phyloP scores from a whole-genome alignment of 495 filamentous ascomycete genomes.

The Penicillium egyptiacum region DNA sequence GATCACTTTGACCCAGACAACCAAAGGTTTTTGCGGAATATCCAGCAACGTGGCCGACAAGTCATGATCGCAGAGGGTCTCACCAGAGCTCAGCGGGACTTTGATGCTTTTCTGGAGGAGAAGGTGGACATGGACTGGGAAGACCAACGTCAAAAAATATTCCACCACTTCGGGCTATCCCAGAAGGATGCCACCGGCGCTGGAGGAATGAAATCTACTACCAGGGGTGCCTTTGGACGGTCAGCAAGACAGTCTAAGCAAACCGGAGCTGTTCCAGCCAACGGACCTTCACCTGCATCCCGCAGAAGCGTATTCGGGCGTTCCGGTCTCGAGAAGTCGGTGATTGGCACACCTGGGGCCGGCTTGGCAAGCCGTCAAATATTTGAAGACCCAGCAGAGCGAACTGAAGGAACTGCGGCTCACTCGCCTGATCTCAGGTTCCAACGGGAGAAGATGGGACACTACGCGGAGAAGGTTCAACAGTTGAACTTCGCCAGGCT shows the following conservation, averaged over 20 bases:
- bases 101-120: conserved; percentile 89
- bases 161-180: conserved; percentile 91
- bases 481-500: conserved; percentile 71
- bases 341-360: conserved; percentile 73
- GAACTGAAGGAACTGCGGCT: conserved; percentile 39
- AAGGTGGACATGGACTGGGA: conserved; percentile 96
- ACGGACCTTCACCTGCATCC: conserved; percentile 37
- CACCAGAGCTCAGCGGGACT: conserved; percentile 81
- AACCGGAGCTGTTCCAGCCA: conserved; percentile 24
- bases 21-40: conserved; percentile 74
- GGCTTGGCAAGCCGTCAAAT: conserved; percentile 53
- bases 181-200: conserved; percentile 53
- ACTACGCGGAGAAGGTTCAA: conserved; percentile 73
- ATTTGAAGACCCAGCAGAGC: conserved; percentile 68
- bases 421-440: conserved; percentile 66
- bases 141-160: conserved; percentile 83
- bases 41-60: conserved; percentile 86
- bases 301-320: conserved; percentile 69
- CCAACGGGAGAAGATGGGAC: conserved; percentile 74
- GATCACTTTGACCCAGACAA: conserved; percentile 70
- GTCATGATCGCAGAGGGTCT: conserved; percentile 88
- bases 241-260: conserved; percentile 48
- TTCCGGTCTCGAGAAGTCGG: conserved; percentile 71
- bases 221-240: conserved; percentile 59
- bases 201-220: conserved; percentile 40